These are phyloP conservation scores for Nothophytophthora sp. DNA, from an alignment of 352 stramenopile genomes.

Conservation along the genomic window DNA sequence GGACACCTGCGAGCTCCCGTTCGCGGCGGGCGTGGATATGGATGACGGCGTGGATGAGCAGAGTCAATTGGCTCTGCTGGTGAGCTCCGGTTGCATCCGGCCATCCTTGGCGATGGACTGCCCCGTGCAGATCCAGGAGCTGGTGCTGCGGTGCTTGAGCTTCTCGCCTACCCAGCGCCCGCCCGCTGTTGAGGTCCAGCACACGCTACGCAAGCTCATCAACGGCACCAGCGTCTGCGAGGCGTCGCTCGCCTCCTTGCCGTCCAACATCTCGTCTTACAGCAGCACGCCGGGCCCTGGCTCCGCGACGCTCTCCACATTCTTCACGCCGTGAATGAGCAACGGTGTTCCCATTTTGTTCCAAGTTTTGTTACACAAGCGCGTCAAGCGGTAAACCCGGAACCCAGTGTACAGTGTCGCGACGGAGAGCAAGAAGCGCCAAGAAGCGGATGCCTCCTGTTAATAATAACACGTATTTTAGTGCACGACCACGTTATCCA, in stretches of 20 bases:
- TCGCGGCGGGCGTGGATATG: conserved; percentile 37
- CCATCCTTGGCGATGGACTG: conserved; percentile 45
- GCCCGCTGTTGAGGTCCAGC: conserved; percentile 34
- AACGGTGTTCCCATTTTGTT: no score
- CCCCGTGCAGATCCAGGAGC: conserved; percentile 41
- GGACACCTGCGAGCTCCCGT: conserved; percentile 57
- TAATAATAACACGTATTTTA: no score
- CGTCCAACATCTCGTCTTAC: conserved; percentile 31
- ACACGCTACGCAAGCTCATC: conserved; percentile 41
- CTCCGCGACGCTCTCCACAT: conserved; percentile 10
- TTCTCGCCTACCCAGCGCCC: conserved; percentile 46
- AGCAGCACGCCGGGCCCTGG: conserved; percentile 18
- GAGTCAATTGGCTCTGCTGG: conserved; percentile 44
- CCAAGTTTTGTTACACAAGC: no score
- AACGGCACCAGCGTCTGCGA: conserved; percentile 30
- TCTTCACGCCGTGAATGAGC: conserved; percentile 31
- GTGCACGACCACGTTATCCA: no score
- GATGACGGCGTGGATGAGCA: conserved; percentile 41
- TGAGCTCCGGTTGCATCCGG: conserved; percentile 49
- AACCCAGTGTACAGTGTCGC: no score
- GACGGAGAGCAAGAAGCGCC: no score
- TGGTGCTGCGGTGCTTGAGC: conserved; percentile 46
- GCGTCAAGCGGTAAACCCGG: no score
- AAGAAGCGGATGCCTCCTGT: no score
- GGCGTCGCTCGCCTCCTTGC: conserved; percentile 18